Percentiles rank a stretch among this genome's conserved stretches.
Conservation (phyloP, 2,329 filamentous ascomycete species). For the Penicillium concentricum region DNA sequence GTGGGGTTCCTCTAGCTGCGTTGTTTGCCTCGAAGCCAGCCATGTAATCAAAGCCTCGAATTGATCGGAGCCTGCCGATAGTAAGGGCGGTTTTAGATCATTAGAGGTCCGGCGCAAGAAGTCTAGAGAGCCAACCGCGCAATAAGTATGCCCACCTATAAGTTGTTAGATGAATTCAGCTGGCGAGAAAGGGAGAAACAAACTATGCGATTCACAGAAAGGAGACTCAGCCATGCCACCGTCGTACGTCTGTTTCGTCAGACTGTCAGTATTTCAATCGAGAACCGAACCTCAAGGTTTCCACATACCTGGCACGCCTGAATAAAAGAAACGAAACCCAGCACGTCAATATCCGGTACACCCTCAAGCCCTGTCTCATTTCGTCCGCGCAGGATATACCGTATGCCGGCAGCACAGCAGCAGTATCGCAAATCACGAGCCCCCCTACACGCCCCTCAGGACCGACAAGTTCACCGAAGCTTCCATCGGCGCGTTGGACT, state of each 20-base stretch:
- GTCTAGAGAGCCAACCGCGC: slow-evolving; percentile 73
- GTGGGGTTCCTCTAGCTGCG: slow-evolving; percentile 45
- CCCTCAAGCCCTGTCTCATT: slow-evolving; percentile 54
- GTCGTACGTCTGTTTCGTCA: slow-evolving; percentile 67
- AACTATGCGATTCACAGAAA: slow-evolving; percentile 80
- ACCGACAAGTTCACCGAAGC: slow-evolving; percentile 80
- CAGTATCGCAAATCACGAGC: slow-evolving; percentile 85
- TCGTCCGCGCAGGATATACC: slow-evolving; percentile 75
- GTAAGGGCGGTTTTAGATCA: slow-evolving; percentile 22
- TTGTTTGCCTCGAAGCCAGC: slow-evolving; percentile 64
- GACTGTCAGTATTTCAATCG: neutral
- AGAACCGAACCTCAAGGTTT: too few relatives aligned
- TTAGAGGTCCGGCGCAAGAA: slow-evolving; percentile 66
- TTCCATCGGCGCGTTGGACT: slow-evolving; percentile 80
- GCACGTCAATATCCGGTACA: slow-evolving; percentile 72
- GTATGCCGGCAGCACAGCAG: slow-evolving; percentile 76
- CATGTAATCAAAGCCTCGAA: slow-evolving; percentile 50
- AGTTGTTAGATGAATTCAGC: slow-evolving; percentile 23
- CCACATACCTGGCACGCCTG: slow-evolving; percentile 57
- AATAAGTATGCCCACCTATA: slow-evolving; percentile 85
- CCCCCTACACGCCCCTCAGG: slow-evolving; percentile 65
- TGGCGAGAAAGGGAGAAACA: slow-evolving; percentile 23
- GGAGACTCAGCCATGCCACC: slow-evolving; percentile 78
- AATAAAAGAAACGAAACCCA: slow-evolving; percentile 69
- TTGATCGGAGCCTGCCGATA: slow-evolving; percentile 29